phyloP scores from a whole-genome alignment of 2,329 filamentous ascomycete species.

The Ascochyta fabae region DNA sequence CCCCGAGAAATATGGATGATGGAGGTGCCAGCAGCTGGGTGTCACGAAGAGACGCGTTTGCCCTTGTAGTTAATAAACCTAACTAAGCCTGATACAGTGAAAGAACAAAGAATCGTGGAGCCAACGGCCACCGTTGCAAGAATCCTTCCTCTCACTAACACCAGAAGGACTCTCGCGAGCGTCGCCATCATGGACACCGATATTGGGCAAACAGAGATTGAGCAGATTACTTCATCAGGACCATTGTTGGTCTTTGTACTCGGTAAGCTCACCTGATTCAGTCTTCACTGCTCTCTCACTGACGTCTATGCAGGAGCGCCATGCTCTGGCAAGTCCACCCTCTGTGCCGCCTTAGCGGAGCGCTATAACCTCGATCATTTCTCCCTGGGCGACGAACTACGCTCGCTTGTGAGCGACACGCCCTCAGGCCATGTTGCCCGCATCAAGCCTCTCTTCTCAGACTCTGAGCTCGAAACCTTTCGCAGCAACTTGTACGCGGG shows the following conservation, averaged over 20 bases:
- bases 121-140: too few species aligned
- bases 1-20: not conserved
- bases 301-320: constrained; percentile 4
- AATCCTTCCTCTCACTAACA: too few species aligned
- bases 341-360: constrained; percentile 10
- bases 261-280: not conserved
- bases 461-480: constrained; percentile 5
- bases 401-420: constrained; percentile 7
- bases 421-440: constrained; percentile 4
- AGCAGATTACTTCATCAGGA: not conserved
- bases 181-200: not conserved
- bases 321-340: constrained; percentile 22
- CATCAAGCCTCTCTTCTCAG: constrained; percentile 10
- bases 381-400: constrained; percentile 19
- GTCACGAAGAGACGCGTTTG: too few species aligned
- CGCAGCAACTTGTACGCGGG: constrained; percentile 7
- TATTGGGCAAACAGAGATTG: not conserved
- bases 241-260: constrained; percentile 16
- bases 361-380: constrained; percentile 17
- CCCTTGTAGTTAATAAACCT: too few species aligned
- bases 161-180: not conserved
- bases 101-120: too few species aligned
- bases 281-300: not conserved
- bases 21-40: not conserved
- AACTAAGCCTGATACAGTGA: too few species aligned